Evolutionary conservation across 257 asterid species (phyloP).

Genomic region (Penstemon newberryi): DNA sequence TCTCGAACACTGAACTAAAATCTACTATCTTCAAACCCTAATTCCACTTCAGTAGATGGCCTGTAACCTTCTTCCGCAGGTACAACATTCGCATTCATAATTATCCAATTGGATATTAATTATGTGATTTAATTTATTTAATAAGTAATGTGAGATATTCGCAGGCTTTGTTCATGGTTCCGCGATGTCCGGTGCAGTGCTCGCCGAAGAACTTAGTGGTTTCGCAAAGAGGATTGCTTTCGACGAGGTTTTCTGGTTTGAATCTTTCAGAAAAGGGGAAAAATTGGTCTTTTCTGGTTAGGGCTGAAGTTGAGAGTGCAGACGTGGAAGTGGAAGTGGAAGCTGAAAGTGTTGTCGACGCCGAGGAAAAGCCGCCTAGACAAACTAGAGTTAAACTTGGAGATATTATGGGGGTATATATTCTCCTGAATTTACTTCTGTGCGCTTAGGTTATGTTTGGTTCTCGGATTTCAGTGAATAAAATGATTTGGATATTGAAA

Average conservation of each 20-base stretch:
- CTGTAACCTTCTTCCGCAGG: too few species aligned
- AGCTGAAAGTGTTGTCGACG: slow-evolving; percentile 33
- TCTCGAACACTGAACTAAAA: too few species aligned
- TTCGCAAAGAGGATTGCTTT: slow-evolving; percentile 35
- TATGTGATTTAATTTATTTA: too few species aligned
- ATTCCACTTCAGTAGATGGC: too few species aligned
- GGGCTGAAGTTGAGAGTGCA: slow-evolving; percentile 67
- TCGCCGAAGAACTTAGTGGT: slow-evolving; percentile 44
- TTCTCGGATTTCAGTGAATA: too few species aligned
- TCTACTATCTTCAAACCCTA: too few species aligned
- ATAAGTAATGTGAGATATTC: slow-evolving; percentile 1
- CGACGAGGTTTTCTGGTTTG: slow-evolving; percentile 27
- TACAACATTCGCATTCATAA: too few species aligned
- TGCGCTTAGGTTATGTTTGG: slow-evolving; percentile 7
- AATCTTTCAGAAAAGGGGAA: slow-evolving; percentile 34
- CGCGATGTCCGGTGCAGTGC: slow-evolving; percentile 40
- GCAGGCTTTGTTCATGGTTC: slow-evolving; percentile 59
- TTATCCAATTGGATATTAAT: too few species aligned
- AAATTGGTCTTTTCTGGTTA: slow-evolving; percentile 39
- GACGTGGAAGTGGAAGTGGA: slow-evolving; percentile 44
- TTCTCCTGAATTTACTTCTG: slow-evolving; percentile 5
- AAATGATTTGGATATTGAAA: too few species aligned
- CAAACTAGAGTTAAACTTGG: slow-evolving; percentile 75
- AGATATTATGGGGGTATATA: slow-evolving; percentile 88
- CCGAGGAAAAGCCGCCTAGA: slow-evolving; percentile 54